Evolutionary conservation across 2,329 filamentous ascomycete genomes (phyloP).

Genomic region (Monosporascus sp.): DNA sequence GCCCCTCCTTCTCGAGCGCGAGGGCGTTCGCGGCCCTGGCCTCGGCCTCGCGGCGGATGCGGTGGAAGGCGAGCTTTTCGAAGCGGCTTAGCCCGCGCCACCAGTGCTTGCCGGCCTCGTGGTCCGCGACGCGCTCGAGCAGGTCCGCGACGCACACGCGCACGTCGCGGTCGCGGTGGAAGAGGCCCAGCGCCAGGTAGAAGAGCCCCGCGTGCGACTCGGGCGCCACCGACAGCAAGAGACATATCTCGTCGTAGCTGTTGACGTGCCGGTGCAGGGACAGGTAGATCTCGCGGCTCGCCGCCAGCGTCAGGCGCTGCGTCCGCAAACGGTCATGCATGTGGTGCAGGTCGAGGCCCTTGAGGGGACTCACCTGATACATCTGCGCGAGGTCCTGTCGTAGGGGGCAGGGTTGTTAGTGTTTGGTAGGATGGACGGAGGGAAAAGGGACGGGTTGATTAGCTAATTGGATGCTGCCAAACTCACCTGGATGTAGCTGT

Average conservation of each 20-base stretch:
- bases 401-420: constrained; percentile 29
- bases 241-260: constrained; percentile 78
- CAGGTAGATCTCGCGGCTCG: constrained; percentile 80
- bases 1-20: constrained; percentile 40
- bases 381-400: constrained; percentile 58
- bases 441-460: neutral
- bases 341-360: constrained; percentile 82
- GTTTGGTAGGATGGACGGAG: constrained; percentile 14
- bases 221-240: constrained; percentile 75
- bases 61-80: constrained; percentile 77
- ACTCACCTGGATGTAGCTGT: constrained; percentile 81
- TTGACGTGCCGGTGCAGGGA: constrained; percentile 71
- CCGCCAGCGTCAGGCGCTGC: constrained; percentile 68
- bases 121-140: constrained; percentile 74
- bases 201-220: constrained; percentile 86
- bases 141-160: constrained; percentile 72
- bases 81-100: constrained; percentile 84
- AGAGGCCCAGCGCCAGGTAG: constrained; percentile 83
- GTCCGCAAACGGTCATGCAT: constrained; percentile 86
- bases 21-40: constrained; percentile 46
- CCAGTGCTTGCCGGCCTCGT: constrained; percentile 90
- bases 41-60: constrained; percentile 65
- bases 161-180: constrained; percentile 81
- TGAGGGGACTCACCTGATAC: constrained; percentile 62
- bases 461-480: neutral